Percentiles rank a stretch among this genome's conserved stretches.
Evolutionary conservation across 306 rosid species (phyloP).

Genomic region (Mimosa pudica): DNA sequence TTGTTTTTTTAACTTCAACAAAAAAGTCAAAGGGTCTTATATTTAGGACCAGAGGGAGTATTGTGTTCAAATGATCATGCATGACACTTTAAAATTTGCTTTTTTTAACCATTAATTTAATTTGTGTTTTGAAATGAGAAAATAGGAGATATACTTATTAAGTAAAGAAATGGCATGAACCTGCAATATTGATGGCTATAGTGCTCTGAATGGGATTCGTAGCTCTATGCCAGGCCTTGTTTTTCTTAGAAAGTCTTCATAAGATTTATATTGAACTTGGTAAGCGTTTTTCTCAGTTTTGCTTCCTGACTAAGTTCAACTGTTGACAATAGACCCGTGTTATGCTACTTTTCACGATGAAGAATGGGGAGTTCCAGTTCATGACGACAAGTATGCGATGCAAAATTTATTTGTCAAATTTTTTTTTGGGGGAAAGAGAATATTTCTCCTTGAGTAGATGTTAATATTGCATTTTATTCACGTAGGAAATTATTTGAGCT

Average conservation of each 20-base stretch:
- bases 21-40: too few species aligned
- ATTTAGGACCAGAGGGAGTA: too few species aligned
- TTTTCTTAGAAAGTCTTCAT: constrained; percentile 8
- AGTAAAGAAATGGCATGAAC: too few species aligned
- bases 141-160: neutral
- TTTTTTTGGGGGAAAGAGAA: neutral
- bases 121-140: constrained; percentile 26
- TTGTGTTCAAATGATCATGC: constrained; percentile 2
- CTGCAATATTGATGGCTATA: too few species aligned
- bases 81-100: neutral
- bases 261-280: constrained; percentile 13
- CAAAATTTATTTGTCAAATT: constrained; percentile 12
- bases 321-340: constrained; percentile 55
- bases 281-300: constrained; percentile 22
- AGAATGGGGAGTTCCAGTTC: constrained; percentile 90
- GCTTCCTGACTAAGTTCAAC: constrained; percentile 41
- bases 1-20: too few species aligned
- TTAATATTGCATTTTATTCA: constrained; percentile 33
- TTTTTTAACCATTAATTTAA: neutral
- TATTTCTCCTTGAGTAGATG: constrained; percentile 12
- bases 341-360: constrained; percentile 78
- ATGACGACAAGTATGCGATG: constrained; percentile 72
- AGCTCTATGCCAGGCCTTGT: neutral
- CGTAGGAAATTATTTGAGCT: constrained; percentile 83
- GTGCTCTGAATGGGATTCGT: too few species aligned